These are phyloP conservation scores for Ogataea pignaliae DNA, from an alignment of 805 yeast species.

Conservation along the genomic window DNA sequence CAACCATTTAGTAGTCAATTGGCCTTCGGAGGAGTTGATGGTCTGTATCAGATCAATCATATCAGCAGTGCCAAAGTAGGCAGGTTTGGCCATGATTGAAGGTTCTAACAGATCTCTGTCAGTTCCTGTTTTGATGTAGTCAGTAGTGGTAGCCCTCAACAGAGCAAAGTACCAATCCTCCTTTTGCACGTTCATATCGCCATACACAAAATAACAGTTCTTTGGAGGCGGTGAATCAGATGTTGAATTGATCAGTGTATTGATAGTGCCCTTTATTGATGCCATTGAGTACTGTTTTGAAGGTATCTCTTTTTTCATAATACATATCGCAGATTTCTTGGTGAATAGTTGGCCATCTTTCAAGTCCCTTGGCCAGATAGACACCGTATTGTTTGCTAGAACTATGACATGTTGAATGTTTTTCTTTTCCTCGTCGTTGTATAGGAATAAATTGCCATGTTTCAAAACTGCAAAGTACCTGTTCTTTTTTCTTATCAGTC, in stretches of 20 bases:
- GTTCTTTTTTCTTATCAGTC: conserved; percentile 46
- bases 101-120: conserved; percentile 47
- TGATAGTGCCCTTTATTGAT: conserved; percentile 54
- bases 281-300: not conserved
- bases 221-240: conserved; percentile 32
- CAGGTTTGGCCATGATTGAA: conserved; percentile 59
- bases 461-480: conserved; percentile 66
- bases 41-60: conserved; percentile 71
- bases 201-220: conserved; percentile 55
- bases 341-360: conserved; percentile 78
- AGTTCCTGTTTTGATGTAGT: conserved; percentile 16
- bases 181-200: conserved; percentile 74
- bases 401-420: conserved; percentile 78
- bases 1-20: conserved; percentile 81
- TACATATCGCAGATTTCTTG: conserved; percentile 72
- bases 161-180: conserved; percentile 93
- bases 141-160: conserved; percentile 65
- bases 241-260: conserved; percentile 26
- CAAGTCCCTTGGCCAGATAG: conserved; percentile 79
- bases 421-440: conserved; percentile 60
- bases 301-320: conserved; percentile 42
- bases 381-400: conserved; percentile 61
- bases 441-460: conserved; percentile 87
- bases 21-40: conserved; percentile 78
- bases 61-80: conserved; percentile 67